Conservation (phyloP, 805 yeast species). For the Candida glaebosa region DNA sequence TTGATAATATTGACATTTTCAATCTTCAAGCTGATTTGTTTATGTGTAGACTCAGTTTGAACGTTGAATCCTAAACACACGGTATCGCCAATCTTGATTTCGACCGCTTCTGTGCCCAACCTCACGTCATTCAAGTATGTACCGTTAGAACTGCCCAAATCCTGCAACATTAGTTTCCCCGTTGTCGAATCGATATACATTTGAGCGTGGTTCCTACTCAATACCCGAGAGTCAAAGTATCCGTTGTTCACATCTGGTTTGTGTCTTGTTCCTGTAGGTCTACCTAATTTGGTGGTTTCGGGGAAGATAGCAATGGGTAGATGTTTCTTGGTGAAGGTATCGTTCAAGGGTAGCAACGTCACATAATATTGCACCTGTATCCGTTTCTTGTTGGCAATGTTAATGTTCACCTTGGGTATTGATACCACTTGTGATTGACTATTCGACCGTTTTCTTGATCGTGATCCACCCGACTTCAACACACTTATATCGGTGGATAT, state of each 20-base stretch:
- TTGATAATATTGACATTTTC: slow-evolving; percentile 66
- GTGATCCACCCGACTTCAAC: slow-evolving; percentile 2
- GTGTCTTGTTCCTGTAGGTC: slow-evolving; percentile 72
- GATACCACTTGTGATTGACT: slow-evolving; percentile 39
- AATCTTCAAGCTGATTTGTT: slow-evolving; percentile 80
- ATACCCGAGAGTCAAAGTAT: slow-evolving; percentile 88
- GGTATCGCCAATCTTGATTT: slow-evolving; percentile 74
- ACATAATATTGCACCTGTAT: slow-evolving; percentile 49
- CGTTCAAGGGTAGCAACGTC: slow-evolving; percentile 74
- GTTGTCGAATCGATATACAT: slow-evolving; percentile 63
- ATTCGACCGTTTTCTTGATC: slow-evolving; percentile 32
- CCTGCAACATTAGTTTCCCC: slow-evolving; percentile 74
- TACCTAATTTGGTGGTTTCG: slow-evolving; percentile 79
- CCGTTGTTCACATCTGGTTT: slow-evolving; percentile 75
- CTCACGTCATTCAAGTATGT: slow-evolving; percentile 82
- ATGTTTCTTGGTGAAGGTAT: slow-evolving; percentile 76
- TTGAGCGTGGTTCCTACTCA: slow-evolving; percentile 92
- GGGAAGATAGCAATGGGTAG: slow-evolving; percentile 79
- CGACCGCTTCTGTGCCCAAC: slow-evolving; percentile 58
- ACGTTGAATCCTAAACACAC: slow-evolving; percentile 94
- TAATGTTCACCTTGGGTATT: slow-evolving; percentile 16
- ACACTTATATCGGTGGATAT: background rate
- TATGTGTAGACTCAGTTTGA: slow-evolving; percentile 63
- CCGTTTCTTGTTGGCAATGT: slow-evolving; percentile 14
- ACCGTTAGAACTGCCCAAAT: slow-evolving; percentile 90